These are phyloP conservation scores for Crithidia thermophila DNA, from an alignment of 208 protist species.

Conservation along the genomic window DNA sequence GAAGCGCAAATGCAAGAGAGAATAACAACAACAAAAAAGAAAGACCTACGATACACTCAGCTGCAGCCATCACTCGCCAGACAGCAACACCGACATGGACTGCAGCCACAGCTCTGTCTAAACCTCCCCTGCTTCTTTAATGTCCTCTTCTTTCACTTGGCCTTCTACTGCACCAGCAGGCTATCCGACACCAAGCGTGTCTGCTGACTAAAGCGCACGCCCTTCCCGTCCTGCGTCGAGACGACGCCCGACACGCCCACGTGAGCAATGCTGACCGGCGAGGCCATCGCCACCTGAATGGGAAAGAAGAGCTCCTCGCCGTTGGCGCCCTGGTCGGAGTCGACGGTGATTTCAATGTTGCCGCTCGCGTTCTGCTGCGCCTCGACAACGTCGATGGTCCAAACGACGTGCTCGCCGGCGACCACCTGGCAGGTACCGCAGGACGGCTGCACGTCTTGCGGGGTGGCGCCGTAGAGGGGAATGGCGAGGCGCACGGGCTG, in stretches of 20 bases:
- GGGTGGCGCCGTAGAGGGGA: constrained; percentile 54
- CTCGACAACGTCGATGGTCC: constrained; percentile 69
- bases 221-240: constrained; percentile 50
- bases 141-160: constrained; percentile 7
- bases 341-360: constrained; percentile 71
- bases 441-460: constrained; percentile 46
- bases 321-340: constrained; percentile 19
- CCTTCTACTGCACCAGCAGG: constrained; percentile 46
- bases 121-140: constrained; percentile 16
- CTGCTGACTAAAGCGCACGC: constrained; percentile 70
- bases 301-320: constrained; percentile 76
- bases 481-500: constrained; percentile 58
- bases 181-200: constrained; percentile 49
- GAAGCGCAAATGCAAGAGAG: background rate
- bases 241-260: constrained; percentile 70
- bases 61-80: no score
- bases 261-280: constrained; percentile 40
- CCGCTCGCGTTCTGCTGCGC: constrained; percentile 48
- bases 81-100: no score
- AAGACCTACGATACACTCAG: background rate
- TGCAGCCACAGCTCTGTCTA: no score
- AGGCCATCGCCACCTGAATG: constrained; percentile 57
- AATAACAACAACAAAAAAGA: background rate
- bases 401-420: constrained; percentile 43
- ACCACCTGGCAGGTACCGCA: constrained; percentile 44